These are phyloP conservation scores for Xylariales sp. DNA, from an alignment of 2,329 filamentous ascomycete species.

Conservation along the genomic window DNA sequence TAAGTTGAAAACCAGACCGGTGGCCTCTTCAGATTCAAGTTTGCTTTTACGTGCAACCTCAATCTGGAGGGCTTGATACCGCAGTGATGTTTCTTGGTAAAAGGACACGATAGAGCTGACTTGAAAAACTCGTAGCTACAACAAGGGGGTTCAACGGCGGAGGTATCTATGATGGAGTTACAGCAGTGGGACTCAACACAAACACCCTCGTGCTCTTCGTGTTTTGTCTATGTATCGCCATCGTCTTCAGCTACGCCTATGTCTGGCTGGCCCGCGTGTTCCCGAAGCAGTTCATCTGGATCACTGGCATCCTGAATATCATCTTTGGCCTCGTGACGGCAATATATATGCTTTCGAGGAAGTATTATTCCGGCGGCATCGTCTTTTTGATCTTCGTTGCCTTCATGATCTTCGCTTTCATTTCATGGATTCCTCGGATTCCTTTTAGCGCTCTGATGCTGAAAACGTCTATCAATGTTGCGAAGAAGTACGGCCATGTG, in stretches of 20 bases:
- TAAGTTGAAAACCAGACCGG: too few species aligned
- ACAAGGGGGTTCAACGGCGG: slow-evolving; percentile 61
- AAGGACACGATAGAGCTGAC: too few species aligned
- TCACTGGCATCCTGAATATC: slow-evolving; percentile 85
- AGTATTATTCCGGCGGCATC: slow-evolving; percentile 80
- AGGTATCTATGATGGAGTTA: slow-evolving; percentile 67
- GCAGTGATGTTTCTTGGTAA: too few species aligned
- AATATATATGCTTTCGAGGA: slow-evolving; percentile 74
- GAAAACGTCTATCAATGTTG: slow-evolving; percentile 78
- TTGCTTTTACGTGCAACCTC: too few species aligned
- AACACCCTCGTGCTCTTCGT: slow-evolving; percentile 85
- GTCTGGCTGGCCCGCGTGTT: slow-evolving; percentile 71
- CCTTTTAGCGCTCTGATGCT: slow-evolving; percentile 91
- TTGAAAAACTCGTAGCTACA: slow-evolving; percentile 24
- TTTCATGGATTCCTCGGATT: slow-evolving; percentile 84
- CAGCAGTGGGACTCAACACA: slow-evolving; percentile 66
- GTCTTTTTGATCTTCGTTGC: slow-evolving; percentile 80
- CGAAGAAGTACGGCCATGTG: slow-evolving; percentile 79
- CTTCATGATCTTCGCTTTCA: slow-evolving; percentile 79
- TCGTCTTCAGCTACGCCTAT: slow-evolving; percentile 73
- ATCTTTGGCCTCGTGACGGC: slow-evolving; percentile 79
- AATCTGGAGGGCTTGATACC: slow-evolving; percentile 3
- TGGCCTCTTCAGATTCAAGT: too few species aligned
- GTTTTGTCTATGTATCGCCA: slow-evolving; percentile 69
- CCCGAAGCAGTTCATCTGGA: slow-evolving; percentile 89